Evolutionary conservation across 495 filamentous ascomycete genomes (phyloP).

Genomic region (Recurvomyces mirabilis): DNA sequence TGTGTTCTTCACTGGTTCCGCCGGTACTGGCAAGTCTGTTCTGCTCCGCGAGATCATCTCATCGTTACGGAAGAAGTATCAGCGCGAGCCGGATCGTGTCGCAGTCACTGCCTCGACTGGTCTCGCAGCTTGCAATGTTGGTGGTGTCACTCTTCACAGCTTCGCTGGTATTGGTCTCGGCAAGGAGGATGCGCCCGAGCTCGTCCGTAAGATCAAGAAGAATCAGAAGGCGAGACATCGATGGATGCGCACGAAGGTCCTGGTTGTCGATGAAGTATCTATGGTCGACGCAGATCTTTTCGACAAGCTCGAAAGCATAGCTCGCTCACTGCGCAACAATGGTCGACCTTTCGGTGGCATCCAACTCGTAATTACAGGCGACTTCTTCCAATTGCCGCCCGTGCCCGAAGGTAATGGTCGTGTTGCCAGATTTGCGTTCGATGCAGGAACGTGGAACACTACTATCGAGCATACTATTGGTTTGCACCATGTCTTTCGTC

Average conservation of each 20-base stretch:
- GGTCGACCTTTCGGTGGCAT: conserved; percentile 91
- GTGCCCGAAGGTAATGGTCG: conserved; percentile 72
- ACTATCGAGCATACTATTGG: conserved; percentile 93
- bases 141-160: conserved; percentile 89
- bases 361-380: conserved; percentile 88
- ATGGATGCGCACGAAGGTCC: conserved; percentile 76
- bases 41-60: conserved; percentile 83
- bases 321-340: conserved; percentile 70
- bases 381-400: conserved; percentile 94
- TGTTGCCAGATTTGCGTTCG: conserved; percentile 78
- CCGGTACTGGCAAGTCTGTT: conserved; percentile 95
- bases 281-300: conserved; percentile 98
- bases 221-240: conserved; percentile 79
- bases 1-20: conserved; percentile 96
- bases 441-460: conserved; percentile 81
- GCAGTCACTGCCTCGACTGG: conserved; percentile 94
- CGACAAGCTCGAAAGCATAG: conserved; percentile 87
- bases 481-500: conserved; percentile 89
- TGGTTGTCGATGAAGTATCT: conserved; percentile 90
- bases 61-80: conserved; percentile 63
- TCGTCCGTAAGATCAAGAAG: conserved; percentile 83
- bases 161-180: conserved; percentile 92
- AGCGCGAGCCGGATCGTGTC: conserved; percentile 62
- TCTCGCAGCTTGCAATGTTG: conserved; percentile 91
- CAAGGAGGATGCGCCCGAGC: conserved; percentile 69